These are phyloP conservation scores for Leccinum proliferum DNA, from an alignment of 1,284 basidiomycete species.

Conservation along the genomic window DNA sequence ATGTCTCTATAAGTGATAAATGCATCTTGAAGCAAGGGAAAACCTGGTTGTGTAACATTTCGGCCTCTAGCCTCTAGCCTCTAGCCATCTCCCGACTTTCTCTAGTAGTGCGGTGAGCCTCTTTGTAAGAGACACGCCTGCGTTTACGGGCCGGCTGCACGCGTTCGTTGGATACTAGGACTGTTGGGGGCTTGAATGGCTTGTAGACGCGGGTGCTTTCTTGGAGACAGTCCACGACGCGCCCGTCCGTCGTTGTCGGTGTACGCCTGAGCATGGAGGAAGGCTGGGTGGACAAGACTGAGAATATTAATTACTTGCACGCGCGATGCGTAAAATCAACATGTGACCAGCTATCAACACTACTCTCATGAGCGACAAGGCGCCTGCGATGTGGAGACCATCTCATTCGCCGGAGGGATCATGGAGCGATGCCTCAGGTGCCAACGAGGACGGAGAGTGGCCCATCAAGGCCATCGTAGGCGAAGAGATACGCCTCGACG, in stretches of 20 bases:
- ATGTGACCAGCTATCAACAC: constrained; percentile 16
- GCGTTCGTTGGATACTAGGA: constrained; percentile 41
- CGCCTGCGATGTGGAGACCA: constrained; percentile 22
- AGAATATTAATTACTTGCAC: background rate
- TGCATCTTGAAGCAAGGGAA: constrained; percentile 15
- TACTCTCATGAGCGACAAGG: constrained; percentile 1
- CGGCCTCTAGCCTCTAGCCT: constrained; percentile 76
- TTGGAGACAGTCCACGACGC: constrained; percentile 56
- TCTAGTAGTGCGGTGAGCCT: constrained; percentile 63
- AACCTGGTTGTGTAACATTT: constrained; percentile 86
- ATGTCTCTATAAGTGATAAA: background rate
- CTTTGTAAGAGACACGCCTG: constrained; percentile 80
- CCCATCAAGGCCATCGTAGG: constrained; percentile 32
- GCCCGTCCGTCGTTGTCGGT: constrained; percentile 66
- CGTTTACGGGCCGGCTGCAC: constrained; percentile 72
- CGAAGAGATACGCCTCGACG: constrained; percentile 33
- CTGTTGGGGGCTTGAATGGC: constrained; percentile 75
- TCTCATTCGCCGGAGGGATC: constrained; percentile 31
- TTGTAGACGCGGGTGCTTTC: constrained; percentile 69
- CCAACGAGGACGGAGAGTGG: constrained; percentile 31
- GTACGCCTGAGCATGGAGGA: constrained; percentile 67
- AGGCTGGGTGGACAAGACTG: background rate
- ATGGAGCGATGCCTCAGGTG: constrained; percentile 29
- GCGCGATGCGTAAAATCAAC: constrained; percentile 4
- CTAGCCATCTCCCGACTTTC: constrained; percentile 83